Base-by-base conservation (phyloP, 2,329 filamentous ascomycete species). In the Plectosphaerella plurivora region DNA sequence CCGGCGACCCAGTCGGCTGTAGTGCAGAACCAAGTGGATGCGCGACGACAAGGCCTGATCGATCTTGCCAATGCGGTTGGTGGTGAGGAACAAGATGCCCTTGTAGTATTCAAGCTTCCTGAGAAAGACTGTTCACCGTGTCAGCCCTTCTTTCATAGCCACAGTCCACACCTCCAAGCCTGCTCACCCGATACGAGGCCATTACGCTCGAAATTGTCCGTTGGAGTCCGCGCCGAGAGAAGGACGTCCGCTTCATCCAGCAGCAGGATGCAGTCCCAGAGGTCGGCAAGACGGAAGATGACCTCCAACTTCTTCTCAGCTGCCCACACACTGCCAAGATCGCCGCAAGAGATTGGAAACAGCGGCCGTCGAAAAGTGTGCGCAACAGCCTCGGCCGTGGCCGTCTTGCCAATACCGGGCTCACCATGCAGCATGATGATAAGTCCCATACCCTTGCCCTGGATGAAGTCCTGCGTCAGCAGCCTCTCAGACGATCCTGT, bases 31-130 rank as follows among this genome's bases (percentile, higher is more conserved):
- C 3, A 69, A 37, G 14, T 69, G 65, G 1, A 67, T 57, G 2
- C 65, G 61, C 0, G 65, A 67, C 3, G 63, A 61, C 45, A 67
- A 64, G 1, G 65, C 65, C 2, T 67, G 63, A n/a, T 67, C 65
- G 33, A 68, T 67, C 0, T 58, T 52, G 0, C 61, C 65, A 0
- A 65, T 60, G 2, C 64, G 49, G 41, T 68, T 68, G 0, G 65
- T 63, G 0, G 61, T 63, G 2, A 69, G 52, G 18, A 69, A 68
- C 0, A 68, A 18, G 9, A 68, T 66, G 2, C 66, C 65, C 8
- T 65, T 53, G 37, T 62, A 68, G 33, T 57, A 63, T 28, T 67
- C 65, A 0, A 69, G 60, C 0, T 61, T 61, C 1, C 62, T 53
- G 1, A 68, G 58, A 41, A 68, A 68, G 4, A 60, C 64, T 60